Base-by-base conservation (phyloP, 2,329 filamentous ascomycete species). In the Cladosporium cucumerinum region DNA sequence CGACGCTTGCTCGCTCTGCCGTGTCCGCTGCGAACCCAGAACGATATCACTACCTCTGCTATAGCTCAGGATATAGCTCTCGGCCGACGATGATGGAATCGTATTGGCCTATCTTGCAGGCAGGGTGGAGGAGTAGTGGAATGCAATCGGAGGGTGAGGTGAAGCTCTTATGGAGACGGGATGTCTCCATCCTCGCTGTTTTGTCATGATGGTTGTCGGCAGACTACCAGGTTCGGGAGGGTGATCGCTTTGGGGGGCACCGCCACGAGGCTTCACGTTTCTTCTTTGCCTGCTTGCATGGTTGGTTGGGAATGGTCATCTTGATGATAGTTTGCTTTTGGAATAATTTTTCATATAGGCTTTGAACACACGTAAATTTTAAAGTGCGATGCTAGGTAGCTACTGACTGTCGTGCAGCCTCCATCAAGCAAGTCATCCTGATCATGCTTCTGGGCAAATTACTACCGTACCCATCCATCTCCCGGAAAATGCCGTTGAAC, bases 31-130 rank as follows among this genome's bases (percentile, higher is more conserved):
- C 59, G 59, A 62, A 62, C 59, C 59, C 48, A 62, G 49, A 62
- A 62, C 59, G 59, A 62, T 62, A 62, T 39, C 32, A 26, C 49
- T 21, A 18, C 21, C 23, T 23, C 21, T 21, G 23, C 21, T 62
- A 62, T 62, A 62, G 59, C 59, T 62, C 18, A 21, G 59, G 59
- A 55, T 55, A 34, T 18, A 62, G 59, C 59, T 62, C 16, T 62
- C 59, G 59, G 59, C 36, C n/a, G 21, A 16, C 23, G 8, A 51
- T 14, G 34, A 16, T 39, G 34, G 34, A 39, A 39, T 18, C 28
- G 34, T 16, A 39, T 39, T 39, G 34, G 34, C 34, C 34, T 39
- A 18, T 39, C 34, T 39, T 34, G 32, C 32, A 34, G 32, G 32
- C 2, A 49, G 46, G 7, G 46, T n/a, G 23, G 46, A 14, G 11